Percentiles rank a stretch among this genome's conserved stretches.
These are phyloP conservation scores for Oryza australiensis DNA, from an alignment of 176 grass and related monocot species.

Conservation along the genomic window DNA sequence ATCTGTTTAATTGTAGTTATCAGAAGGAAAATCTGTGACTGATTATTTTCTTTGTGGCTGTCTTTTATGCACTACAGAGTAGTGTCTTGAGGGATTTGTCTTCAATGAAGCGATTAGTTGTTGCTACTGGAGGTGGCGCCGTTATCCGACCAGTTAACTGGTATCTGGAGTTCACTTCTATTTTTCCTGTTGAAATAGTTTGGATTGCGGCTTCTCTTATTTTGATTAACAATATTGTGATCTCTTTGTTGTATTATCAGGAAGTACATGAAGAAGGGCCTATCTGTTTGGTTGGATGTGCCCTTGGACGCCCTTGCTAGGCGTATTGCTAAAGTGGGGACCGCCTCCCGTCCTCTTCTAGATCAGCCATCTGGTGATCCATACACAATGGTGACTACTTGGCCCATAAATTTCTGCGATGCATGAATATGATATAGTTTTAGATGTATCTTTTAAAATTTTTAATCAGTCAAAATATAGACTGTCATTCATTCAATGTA, in stretches of 20 bases:
- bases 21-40: background rate
- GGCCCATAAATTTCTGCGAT: background rate
- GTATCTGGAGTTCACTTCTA: conserved; percentile 41
- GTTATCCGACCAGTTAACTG: conserved; percentile 96
- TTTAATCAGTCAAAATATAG: background rate
- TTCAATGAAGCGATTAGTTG: conserved; percentile 84
- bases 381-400: conserved; percentile 72
- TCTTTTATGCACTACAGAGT: conserved; percentile 61
- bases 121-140: conserved; percentile 93
- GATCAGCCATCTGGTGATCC: conserved; percentile 92
- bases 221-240: conserved; percentile 13
- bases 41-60: background rate
- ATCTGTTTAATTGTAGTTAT: conserved; percentile 5
- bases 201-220: background rate
- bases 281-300: conserved; percentile 97
- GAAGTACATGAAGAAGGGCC: conserved; percentile 90
- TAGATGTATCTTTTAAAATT: background rate
- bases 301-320: conserved; percentile 90
- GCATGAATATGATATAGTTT: background rate
- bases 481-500: background rate
- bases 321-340: conserved; percentile 91
- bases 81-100: conserved; percentile 87
- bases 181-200: conserved; percentile 9
- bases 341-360: conserved; percentile 92
- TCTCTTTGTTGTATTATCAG: conserved; percentile 47